Evolutionary conservation across 2,329 filamentous ascomycete species (phyloP).

Genomic region (Aspergillus nomiae): DNA sequence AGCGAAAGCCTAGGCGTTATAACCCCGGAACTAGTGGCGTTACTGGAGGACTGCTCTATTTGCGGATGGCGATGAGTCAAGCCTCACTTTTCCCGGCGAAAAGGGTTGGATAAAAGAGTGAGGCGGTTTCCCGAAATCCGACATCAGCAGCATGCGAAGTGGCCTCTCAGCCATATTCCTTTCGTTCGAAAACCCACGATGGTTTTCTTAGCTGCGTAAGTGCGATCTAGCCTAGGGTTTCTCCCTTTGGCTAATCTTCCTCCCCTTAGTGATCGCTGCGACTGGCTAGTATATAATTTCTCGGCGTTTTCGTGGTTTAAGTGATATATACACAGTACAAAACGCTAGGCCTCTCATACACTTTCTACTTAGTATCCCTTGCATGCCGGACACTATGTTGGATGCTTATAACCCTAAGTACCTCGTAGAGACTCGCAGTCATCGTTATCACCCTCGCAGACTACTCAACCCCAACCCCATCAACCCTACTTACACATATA

Average conservation of each 20-base stretch:
- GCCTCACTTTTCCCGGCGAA: slow-evolving; percentile 28
- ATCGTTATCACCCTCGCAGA: slow-evolving; percentile 4
- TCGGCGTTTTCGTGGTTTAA: not conserved
- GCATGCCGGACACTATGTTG: slow-evolving; percentile 10
- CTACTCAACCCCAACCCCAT: not conserved
- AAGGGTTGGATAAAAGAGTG: slow-evolving; percentile 39
- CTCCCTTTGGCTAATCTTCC: slow-evolving; percentile 9
- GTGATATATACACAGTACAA: not conserved
- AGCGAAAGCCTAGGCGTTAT: slow-evolving; percentile 10
- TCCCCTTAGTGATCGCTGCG: slow-evolving; percentile 8
- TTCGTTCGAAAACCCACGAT: slow-evolving; percentile 12
- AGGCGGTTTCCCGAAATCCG: slow-evolving; percentile 33
- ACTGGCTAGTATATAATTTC: not conserved
- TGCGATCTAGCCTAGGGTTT: slow-evolving; percentile 9
- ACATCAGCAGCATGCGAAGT: slow-evolving; percentile 20
- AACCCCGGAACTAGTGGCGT: slow-evolving; percentile 10
- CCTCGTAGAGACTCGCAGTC: slow-evolving; percentile 7
- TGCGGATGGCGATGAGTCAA: slow-evolving; percentile 20
- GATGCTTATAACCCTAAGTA: slow-evolving; percentile 17
- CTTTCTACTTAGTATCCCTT: slow-evolving; percentile 10
- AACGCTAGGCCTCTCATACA: not conserved
- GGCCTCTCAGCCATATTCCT: slow-evolving; percentile 11
- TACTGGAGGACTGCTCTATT: slow-evolving; percentile 11
- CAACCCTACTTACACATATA: not conserved
- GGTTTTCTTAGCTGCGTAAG: slow-evolving; percentile 12